Base-by-base conservation (phyloP, 441 rosid genomes). In the Erodium chrysanthum region DNA sequence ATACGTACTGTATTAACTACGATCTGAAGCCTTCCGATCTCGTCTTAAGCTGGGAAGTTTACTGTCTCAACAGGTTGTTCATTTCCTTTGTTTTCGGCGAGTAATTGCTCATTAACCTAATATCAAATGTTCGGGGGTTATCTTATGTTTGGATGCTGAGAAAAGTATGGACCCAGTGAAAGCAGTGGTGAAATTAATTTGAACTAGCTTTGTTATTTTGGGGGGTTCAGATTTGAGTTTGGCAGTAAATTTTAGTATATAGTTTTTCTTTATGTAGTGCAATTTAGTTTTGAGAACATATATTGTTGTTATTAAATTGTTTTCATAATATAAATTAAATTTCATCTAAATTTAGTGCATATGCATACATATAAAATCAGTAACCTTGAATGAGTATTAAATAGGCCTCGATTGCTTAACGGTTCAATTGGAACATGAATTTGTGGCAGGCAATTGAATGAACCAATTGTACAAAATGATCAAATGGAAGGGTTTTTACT, bases 401-500 rank as follows among this genome's bases (percentile, higher is more conserved):
- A 35, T 35, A 7, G 40, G 40, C 40, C 7, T 1, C 10, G 9
- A 23, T 6, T 58, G 31, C 21, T 58, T 58, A 7, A 21, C 21
- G 29, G 31, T 58, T 58, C 29, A 58, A 62, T 33, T 71, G 64
- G 20, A 52, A 61, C 5, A 52, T 73, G 65, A 22, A 25, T 76
- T 69, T 67, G 77, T 72, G 69, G 64, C 84, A 92, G 98, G 80
- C 95, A 77, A 60, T 70, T 88, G 20, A 48, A 75, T 78, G 97
- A 78, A 65, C 64, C 92, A 22, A 82, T 75, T 0, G 92, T 90
- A 12, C 82, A 69, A 62, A 79, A 87, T 73, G 90, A 70, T 56
- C 97, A 95, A 62, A 87, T 95, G 91, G 94, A 90, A 50, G 99
- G 96, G 63, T 92, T 95, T 79, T 67, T 88, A 50, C 65, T 86